Evolutionary conservation across 2,329 filamentous ascomycete species (phyloP).

Genomic region (Apiospora kogelbergensis): DNA sequence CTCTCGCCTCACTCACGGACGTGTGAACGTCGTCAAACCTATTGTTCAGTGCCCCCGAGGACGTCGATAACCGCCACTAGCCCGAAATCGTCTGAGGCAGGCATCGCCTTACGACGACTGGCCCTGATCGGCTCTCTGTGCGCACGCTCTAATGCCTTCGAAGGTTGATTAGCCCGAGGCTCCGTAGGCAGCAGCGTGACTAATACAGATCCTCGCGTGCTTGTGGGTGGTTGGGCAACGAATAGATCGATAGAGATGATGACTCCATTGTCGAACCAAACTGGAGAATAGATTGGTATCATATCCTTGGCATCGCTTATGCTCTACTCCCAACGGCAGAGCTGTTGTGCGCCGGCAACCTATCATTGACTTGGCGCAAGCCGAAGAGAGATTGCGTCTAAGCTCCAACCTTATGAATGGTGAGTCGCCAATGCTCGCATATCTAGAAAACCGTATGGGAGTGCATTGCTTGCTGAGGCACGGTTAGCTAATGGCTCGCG

Average conservation of each 20-base stretch:
- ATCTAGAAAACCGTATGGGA: not conserved
- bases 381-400: not conserved
- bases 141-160: not conserved
- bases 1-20: not conserved
- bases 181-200: not conserved
- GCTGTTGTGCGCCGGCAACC: no score
- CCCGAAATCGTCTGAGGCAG: not conserved
- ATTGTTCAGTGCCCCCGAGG: not conserved
- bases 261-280: not conserved
- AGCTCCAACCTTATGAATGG: not conserved
- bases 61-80: not conserved
- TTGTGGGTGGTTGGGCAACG: not conserved
- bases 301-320: not conserved
- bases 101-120: not conserved
- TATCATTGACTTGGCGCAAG: not conserved
- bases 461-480: not conserved
- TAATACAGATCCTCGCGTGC: not conserved
- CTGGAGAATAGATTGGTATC: not conserved
- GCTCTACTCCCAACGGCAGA: not conserved
- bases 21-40: not conserved
- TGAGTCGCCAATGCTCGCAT: not conserved
- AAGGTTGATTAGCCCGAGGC: not conserved
- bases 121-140: not conserved
- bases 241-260: not conserved
- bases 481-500: not conserved